Evolutionary conservation across 495 filamentous ascomycete species (phyloP), one percentile per base, ranked within the genome.

Genomic region (Echria macrotheca): DNA sequence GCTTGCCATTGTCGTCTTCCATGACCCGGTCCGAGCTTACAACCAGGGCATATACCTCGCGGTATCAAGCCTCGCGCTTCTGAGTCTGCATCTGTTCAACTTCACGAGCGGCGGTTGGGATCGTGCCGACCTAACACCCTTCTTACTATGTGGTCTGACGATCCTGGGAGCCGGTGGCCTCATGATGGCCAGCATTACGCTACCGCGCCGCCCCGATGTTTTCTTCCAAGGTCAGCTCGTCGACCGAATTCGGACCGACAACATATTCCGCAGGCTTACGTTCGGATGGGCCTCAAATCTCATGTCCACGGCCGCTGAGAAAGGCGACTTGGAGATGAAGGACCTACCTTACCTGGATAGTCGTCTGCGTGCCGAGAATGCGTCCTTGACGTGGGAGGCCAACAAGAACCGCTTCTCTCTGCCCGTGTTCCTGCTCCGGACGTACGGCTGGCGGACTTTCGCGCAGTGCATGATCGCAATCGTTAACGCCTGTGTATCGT

Each of bases 141-240:
- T 66, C 37, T 44, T 56, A 26, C 46, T 73, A 14, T 62, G 64
- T 10, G 32, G 63, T 11, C 49, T 55, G 2, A 65, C 73, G 39
- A 42, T 68, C 33, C 49, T 53, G 8, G 55, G 61, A 17, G 54
- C 57, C 14, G 40, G 68, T 14, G 55, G 57, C 9, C 48, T 68
- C 12, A 53, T 63, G 23, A 37, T 68, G 48, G 53, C 65, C 22
- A 62, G 63, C 57, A 47, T 74, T 46, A 56, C 55, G 12, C 56
- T 87, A 5, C 84, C 83, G 6, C 77, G 85, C 29, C 74, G 85
- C 12, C 84, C 85, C 5, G 69, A 80, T 41, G 76, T 89, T 33
- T 79, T 66, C 21, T 72, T 66, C 36, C 58, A 71, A 19, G 82
- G 75, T 22, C 60, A 70, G 18, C 50, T 68, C 4, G 82, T 89